Conservation (phyloP, 768 basidiomycete genomes). For the Cantharellus anzutake region DNA sequence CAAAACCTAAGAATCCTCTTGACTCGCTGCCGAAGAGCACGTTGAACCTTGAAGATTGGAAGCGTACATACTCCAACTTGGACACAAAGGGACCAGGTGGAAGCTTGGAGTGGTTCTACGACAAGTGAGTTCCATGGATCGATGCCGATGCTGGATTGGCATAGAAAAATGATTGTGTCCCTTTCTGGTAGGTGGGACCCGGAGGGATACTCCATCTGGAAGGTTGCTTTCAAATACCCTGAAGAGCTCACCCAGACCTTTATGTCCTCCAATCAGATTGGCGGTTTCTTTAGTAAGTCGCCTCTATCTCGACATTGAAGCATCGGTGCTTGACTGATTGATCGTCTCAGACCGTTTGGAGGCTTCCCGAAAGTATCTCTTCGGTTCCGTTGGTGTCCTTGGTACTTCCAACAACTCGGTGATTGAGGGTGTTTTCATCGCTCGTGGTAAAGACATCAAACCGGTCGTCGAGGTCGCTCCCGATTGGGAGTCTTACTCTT, state of each 20-base stretch:
- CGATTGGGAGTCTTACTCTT: slow-evolving; percentile 81
- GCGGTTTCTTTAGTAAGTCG: slow-evolving; percentile 58
- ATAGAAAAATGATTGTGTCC: not conserved
- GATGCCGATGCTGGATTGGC: not conserved
- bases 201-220: slow-evolving; percentile 79
- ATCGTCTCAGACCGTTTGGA: slow-evolving; percentile 58
- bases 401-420: slow-evolving; percentile 59
- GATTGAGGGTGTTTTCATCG: slow-evolving; percentile 67
- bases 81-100: slow-evolving; percentile 78
- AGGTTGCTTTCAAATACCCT: slow-evolving; percentile 94
- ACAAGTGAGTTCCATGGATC: slow-evolving; percentile 40
- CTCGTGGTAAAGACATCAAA: slow-evolving; percentile 56
- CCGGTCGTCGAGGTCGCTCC: slow-evolving; percentile 66
- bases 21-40: slow-evolving; percentile 76
- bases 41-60: slow-evolving; percentile 92
- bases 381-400: slow-evolving; percentile 83
- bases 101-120: slow-evolving; percentile 89
- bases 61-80: slow-evolving; percentile 93
- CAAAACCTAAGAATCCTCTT: slow-evolving; percentile 88
- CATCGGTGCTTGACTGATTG: not conserved
- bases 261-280: slow-evolving; percentile 90
- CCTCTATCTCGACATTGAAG: not conserved
- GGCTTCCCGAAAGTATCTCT: slow-evolving; percentile 82
- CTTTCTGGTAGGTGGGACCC: slow-evolving; percentile 47
- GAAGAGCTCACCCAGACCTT: slow-evolving; percentile 78